Evolutionary conservation across 2,329 filamentous ascomycete genomes (phyloP).

Genomic region (Curvularia eragrostidis): DNA sequence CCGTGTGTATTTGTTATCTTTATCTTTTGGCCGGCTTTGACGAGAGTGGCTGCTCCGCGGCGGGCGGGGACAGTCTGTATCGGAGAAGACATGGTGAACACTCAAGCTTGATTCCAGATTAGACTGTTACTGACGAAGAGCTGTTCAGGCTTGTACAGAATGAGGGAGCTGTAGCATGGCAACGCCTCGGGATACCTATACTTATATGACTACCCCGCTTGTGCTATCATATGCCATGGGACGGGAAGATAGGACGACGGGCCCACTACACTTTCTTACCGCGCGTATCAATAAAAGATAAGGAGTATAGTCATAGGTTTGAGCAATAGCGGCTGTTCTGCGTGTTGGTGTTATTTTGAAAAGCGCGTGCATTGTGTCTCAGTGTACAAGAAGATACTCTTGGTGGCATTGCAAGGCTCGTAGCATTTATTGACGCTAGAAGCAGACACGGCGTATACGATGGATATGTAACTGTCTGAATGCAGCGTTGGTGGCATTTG

Average conservation of each 20-base stretch:
- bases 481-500: neutral
- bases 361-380: neutral
- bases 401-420: neutral
- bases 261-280: neutral
- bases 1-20: constrained; percentile 58
- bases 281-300: constrained; percentile 11
- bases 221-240: constrained; percentile 17
- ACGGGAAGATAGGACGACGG: constrained; percentile 24
- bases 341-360: neutral
- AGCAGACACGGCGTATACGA: neutral
- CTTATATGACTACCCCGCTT: constrained; percentile 18
- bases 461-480: neutral
- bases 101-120: neutral
- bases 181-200: constrained; percentile 4
- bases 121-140: neutral
- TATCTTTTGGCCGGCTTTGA: constrained; percentile 50
- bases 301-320: constrained; percentile 4
- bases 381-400: neutral
- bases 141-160: neutral
- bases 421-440: neutral
- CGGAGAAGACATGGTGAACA: constrained; percentile 20
- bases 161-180: neutral
- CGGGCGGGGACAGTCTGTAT: constrained; percentile 52
- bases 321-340: constrained; percentile 3
- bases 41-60: constrained; percentile 51